Evolutionary conservation across 1,284 basidiomycete genomes (phyloP).

Genomic region (Puccinia novopanici): DNA sequence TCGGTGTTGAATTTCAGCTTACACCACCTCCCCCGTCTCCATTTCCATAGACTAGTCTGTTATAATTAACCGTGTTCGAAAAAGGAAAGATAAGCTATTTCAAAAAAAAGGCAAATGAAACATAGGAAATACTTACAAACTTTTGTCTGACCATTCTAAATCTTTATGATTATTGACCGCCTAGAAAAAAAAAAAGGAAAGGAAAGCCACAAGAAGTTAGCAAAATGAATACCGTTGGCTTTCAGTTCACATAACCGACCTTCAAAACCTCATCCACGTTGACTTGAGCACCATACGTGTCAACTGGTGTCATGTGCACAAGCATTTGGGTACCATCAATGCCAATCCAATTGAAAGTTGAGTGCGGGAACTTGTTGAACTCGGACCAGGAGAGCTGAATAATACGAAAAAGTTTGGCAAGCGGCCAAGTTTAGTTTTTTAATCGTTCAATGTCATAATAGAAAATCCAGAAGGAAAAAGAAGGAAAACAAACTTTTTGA

Average conservation of each 20-base stretch:
- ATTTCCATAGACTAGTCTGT: constrained; percentile 85
- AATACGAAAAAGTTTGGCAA: not conserved
- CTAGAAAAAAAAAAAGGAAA: constrained; percentile 28
- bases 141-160: constrained; percentile 64
- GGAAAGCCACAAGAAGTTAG: not conserved
- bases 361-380: constrained; percentile 84
- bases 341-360: constrained; percentile 97
- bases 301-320: constrained; percentile 90
- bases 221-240: not conserved
- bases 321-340: constrained; percentile 84
- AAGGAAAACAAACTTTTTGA: constrained; percentile 81
- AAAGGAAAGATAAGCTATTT: constrained; percentile 16
- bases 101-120: constrained; percentile 64
- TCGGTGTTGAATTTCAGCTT: constrained; percentile 71
- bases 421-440: not conserved
- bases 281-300: constrained; percentile 82
- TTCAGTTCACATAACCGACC: not conserved
- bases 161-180: constrained; percentile 88
- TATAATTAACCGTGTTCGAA: constrained; percentile 7
- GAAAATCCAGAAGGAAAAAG: constrained; percentile 9
- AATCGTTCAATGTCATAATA: not conserved
- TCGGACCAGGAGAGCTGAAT: constrained; percentile 57
- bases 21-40: constrained; percentile 78
- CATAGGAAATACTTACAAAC: constrained; percentile 22
- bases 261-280: constrained; percentile 80